Conservation (phyloP, 73 alveolate genomes). For the Effrenium voratum region DNA sequence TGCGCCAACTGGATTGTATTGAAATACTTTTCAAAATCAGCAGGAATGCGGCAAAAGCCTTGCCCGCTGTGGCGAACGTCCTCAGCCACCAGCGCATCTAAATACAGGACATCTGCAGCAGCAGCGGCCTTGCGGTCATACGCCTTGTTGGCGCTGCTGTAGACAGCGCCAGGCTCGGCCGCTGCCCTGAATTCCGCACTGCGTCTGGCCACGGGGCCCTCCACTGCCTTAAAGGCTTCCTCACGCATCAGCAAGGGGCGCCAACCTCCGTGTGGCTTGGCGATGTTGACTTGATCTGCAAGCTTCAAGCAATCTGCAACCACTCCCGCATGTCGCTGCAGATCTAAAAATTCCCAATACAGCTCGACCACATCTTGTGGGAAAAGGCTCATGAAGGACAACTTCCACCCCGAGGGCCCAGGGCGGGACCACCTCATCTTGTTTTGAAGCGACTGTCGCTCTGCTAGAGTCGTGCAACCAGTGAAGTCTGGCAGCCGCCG, state of each 20-base stretch:
- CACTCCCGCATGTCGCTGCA: not conserved
- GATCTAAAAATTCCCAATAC: not conserved
- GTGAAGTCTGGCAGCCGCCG: no score
- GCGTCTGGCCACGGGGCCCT: not conserved
- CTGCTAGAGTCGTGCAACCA: not conserved
- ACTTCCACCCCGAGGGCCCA: not conserved
- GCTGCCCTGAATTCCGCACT: not conserved
- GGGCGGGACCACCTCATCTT: not conserved
- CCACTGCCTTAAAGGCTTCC: not conserved
- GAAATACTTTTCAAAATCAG: not conserved
- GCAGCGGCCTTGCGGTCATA: not conserved
- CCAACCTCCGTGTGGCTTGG: not conserved
- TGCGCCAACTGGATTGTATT: not conserved
- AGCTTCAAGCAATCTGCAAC: not conserved
- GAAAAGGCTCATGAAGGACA: not conserved
- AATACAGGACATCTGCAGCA: not conserved
- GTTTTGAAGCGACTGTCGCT: not conserved
- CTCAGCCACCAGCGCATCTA: not conserved
- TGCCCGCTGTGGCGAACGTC: not conserved
- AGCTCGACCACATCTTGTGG: not conserved
- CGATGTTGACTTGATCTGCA: not conserved
- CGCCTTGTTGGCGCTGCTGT: not conserved
- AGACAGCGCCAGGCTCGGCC: not conserved
- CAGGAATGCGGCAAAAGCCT: not conserved
- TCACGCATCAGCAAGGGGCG: not conserved